Evolutionary conservation across 805 yeast species (phyloP).

Genomic region (Lipomyces spencermartinsiae): DNA sequence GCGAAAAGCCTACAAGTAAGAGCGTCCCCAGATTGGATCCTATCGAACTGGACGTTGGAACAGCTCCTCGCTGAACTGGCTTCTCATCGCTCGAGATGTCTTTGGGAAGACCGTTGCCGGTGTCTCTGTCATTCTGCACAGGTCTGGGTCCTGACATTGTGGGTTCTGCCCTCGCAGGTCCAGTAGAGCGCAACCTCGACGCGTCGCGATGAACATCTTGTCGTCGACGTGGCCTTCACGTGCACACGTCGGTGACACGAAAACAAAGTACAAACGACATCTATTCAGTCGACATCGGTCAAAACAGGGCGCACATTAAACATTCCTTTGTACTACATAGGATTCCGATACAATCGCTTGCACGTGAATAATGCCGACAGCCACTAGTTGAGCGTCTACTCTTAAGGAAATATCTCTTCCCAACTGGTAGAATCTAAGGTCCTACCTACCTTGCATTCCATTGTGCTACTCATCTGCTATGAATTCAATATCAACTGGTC

Average conservation of each 20-base stretch:
- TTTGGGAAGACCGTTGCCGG: background rate
- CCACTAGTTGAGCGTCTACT: background rate
- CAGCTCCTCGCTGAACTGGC: background rate
- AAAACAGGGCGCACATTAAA: background rate
- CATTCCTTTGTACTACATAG: background rate
- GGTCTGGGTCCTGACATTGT: background rate
- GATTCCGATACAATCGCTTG: background rate
- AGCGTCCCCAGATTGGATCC: background rate
- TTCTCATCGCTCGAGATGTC: background rate
- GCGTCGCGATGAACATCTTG: background rate
- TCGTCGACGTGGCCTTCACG: background rate
- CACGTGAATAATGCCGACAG: background rate
- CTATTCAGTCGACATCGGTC: too few relatives aligned
- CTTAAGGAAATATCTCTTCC: background rate
- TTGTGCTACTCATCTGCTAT: slow-evolving; percentile 40
- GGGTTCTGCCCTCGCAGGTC: background rate
- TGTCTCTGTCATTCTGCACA: background rate
- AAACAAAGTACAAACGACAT: background rate
- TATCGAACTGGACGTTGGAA: background rate
- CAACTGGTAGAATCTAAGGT: background rate
- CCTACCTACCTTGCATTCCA: background rate
- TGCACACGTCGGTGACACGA: background rate
- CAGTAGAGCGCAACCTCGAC: background rate
- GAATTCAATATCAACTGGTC: slow-evolving; percentile 86
- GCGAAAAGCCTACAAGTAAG: slow-evolving; percentile 5